A percentile compares a stretch with the other conserved stretches of the same genome.
Conservation (phyloP, 192 early-diverging fungal species). For the Coemansia sp. region DNA sequence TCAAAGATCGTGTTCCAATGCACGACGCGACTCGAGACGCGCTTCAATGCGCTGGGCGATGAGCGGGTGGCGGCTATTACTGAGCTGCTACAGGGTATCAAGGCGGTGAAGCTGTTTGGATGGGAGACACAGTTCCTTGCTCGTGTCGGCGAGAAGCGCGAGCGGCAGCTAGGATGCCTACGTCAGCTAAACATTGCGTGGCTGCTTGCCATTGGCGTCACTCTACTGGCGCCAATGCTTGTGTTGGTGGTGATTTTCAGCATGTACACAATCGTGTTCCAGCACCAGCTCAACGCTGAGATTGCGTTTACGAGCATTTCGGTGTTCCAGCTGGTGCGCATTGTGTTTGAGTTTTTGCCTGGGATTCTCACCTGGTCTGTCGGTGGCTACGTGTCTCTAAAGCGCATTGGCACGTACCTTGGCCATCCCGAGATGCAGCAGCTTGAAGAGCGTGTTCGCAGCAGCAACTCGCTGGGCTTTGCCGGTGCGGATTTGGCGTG, state of each 20-base stretch:
- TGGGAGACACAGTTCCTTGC: conserved; percentile 74
- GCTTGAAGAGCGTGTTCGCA: conserved; percentile 37
- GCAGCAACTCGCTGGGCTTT: conserved; percentile 20
- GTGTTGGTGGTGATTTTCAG: conserved; percentile 62
- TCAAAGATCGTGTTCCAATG: conserved; percentile 54
- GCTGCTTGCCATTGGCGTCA: conserved; percentile 50
- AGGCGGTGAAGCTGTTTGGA: conserved; percentile 87
- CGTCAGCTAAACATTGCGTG: conserved; percentile 54
- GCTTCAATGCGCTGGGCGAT: conserved; percentile 63
- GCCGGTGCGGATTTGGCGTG: conserved; percentile 38
- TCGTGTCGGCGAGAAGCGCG: conserved; percentile 61
- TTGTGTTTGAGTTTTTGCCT: conserved; percentile 62
- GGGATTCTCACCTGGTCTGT: conserved; percentile 58
- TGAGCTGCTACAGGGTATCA: conserved; percentile 83
- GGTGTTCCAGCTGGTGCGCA: conserved; percentile 66
- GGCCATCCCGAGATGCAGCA: conserved; percentile 65
- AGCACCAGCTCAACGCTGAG: conserved; percentile 58
- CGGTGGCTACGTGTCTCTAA: conserved; percentile 61
- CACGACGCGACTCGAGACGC: conserved; percentile 57
- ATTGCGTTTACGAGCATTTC: conserved; percentile 70
- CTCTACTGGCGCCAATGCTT: conserved; percentile 61
- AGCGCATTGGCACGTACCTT: conserved; percentile 73
- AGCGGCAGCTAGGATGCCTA: conserved; percentile 61
- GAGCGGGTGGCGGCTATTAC: conserved; percentile 74
- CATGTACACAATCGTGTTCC: conserved; percentile 58